These are phyloP conservation scores for Amphibolis antarctica DNA, from an alignment of 106 monocot genomes.

Conservation along the genomic window DNA sequence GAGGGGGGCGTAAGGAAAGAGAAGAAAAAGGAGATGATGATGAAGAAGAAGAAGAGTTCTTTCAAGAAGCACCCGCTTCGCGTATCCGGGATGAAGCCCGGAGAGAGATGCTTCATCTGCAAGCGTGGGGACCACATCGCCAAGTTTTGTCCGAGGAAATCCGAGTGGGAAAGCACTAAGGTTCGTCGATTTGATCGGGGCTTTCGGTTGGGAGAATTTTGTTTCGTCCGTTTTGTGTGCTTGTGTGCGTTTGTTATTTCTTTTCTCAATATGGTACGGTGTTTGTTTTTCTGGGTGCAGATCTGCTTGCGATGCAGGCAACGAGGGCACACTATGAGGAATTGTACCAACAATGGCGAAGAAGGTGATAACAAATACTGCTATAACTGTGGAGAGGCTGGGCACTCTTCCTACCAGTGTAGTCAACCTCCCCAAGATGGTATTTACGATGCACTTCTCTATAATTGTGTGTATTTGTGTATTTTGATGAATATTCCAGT, in stretches of 20 bases:
- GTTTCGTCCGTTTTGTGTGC: background rate
- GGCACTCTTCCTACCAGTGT: conserved; percentile 76
- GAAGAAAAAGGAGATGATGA: conserved; percentile 9
- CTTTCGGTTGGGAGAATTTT: background rate
- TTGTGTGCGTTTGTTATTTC: background rate
- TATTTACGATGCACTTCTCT: conserved; percentile 7
- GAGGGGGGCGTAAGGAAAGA: background rate
- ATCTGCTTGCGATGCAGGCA: conserved; percentile 86
- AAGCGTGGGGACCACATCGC: conserved; percentile 65
- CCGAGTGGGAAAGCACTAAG: conserved; percentile 84
- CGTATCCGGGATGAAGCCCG: conserved; percentile 78
- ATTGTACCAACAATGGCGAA: conserved; percentile 61
- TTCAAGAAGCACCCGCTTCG: conserved; percentile 60
- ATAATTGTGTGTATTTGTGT: background rate
- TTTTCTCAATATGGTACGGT: background rate
- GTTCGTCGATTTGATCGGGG: background rate
- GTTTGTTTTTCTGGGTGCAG: conserved; percentile 18
- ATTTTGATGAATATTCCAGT: background rate
- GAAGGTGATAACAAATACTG: conserved; percentile 47
- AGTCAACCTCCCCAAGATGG: conserved; percentile 68
- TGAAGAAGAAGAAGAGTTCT: too few species aligned
- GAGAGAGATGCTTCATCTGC: conserved; percentile 93
- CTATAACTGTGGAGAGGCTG: conserved; percentile 87
- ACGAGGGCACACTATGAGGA: conserved; percentile 83
- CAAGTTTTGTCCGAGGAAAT: conserved; percentile 68